Conservation (phyloP, 305 asterid genomes). For the Solanum hybrid region DNA sequence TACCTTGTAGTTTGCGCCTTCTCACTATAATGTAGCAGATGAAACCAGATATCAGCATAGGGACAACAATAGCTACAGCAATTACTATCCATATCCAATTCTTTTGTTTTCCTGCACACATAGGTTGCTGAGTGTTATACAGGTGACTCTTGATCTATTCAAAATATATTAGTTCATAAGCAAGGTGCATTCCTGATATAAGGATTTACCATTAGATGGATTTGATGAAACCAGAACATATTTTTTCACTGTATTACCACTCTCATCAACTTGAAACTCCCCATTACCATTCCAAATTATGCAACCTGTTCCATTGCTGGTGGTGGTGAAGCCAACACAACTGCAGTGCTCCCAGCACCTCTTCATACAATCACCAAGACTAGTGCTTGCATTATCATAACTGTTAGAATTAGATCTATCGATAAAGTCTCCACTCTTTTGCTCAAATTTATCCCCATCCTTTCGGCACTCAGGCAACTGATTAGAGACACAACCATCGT, state of each 20-base stretch:
- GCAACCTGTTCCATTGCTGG: constrained; percentile 8
- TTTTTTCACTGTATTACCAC: neutral
- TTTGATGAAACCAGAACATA: neutral
- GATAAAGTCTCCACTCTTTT: neutral
- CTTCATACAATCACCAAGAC: constrained; percentile 19
- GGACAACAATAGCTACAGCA: neutral
- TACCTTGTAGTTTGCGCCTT: neutral
- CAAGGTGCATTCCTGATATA: neutral
- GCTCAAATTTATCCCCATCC: neutral
- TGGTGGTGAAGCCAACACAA: constrained; percentile 9
- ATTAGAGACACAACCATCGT: constrained; percentile 10
- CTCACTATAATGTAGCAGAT: neutral
- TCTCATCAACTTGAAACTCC: neutral
- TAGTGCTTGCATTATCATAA: neutral
- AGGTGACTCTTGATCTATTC: neutral
- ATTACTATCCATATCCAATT: neutral
- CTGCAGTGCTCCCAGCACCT: constrained; percentile 17
- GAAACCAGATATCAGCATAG: neutral
- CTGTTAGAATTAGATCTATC: accelerated
- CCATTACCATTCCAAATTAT: constrained; percentile 2
- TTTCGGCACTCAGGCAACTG: constrained; percentile 11
- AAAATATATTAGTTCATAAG: neutral
- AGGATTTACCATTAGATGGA: neutral
- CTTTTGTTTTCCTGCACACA: neutral
- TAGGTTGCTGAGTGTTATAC: neutral